Evolutionary conservation across 257 asterid genomes (phyloP).

Genomic region (Linderniella brevidens): DNA sequence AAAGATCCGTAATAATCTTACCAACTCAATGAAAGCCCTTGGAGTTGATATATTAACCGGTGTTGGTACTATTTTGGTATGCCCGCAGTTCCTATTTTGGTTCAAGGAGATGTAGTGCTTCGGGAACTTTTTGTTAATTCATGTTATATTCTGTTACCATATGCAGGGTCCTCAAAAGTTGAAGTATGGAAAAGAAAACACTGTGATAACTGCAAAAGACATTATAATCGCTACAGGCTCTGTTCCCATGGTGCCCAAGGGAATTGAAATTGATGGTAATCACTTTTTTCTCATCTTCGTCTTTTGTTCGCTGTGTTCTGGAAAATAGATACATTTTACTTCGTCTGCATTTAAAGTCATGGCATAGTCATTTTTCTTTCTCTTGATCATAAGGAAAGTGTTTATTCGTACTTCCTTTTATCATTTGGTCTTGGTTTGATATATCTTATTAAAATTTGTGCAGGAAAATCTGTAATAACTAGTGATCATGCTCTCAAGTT

Average conservation of each 20-base stretch:
- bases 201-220: constrained; percentile 68
- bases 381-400: too few relatives aligned
- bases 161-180: constrained; percentile 92
- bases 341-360: too few relatives aligned
- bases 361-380: too few relatives aligned
- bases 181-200: constrained; percentile 57
- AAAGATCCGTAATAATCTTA: constrained; percentile 71
- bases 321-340: not conserved
- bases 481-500: constrained; percentile 88
- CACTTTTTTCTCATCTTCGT: too few relatives aligned
- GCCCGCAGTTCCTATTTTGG: constrained; percentile 9
- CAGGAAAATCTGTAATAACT: constrained; percentile 88
- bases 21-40: constrained; percentile 80
- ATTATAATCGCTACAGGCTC: constrained; percentile 60
- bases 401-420: not conserved
- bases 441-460: constrained; percentile 3
- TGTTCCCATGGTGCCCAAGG: constrained; percentile 37
- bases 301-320: too few relatives aligned
- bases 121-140: not conserved
- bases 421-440: not conserved
- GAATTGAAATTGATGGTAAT: constrained; percentile 35
- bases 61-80: constrained; percentile 66
- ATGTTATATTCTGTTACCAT: not conserved
- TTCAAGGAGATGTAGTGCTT: too few relatives aligned
- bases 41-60: constrained; percentile 97